Conservation (phyloP, 192 early-diverging fungal genomes). For the Podila clonocystis region DNA sequence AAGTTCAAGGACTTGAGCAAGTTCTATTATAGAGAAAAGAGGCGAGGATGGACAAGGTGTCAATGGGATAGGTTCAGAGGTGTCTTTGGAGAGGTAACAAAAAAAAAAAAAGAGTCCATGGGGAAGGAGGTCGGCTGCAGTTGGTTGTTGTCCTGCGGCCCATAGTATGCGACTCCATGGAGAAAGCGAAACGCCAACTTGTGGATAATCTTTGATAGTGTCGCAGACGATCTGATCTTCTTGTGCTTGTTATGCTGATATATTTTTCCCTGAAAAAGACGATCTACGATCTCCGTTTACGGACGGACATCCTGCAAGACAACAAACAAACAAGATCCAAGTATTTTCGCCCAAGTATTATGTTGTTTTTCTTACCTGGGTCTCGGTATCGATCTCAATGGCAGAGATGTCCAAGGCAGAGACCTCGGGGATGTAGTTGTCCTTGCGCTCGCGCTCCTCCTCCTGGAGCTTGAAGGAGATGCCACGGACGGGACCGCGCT, state of each 20-base stretch:
- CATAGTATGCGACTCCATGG: too few species aligned
- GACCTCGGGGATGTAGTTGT: slow-evolving; percentile 99
- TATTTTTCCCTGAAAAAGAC: too few species aligned
- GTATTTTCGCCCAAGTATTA: background rate
- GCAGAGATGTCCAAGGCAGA: slow-evolving; percentile 92
- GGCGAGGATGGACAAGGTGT: slow-evolving; percentile 6
- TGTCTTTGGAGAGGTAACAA: background rate
- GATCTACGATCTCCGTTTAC: too few species aligned
- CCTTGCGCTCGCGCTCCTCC: slow-evolving; percentile 99
- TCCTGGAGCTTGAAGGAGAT: slow-evolving; percentile 99
- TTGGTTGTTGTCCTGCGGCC: too few species aligned
- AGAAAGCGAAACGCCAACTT: too few species aligned
- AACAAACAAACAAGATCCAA: background rate
- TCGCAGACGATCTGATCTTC: too few species aligned
- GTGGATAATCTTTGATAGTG: too few species aligned
- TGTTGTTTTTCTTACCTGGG: slow-evolving; percentile 66
- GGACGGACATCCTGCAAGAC: background rate
- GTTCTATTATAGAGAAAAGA: slow-evolving; percentile 56
- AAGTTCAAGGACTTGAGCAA: slow-evolving; percentile 98
- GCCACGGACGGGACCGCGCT: slow-evolving; percentile 97
- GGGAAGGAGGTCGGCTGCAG: too few species aligned
- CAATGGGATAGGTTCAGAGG: slow-evolving; percentile 3
- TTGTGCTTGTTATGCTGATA: too few species aligned
- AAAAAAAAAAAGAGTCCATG: background rate
- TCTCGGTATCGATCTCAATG: slow-evolving; percentile 97